phyloP scores from a whole-genome alignment of 352 stramenopile genomes.

The Phytophthora tubulina region DNA sequence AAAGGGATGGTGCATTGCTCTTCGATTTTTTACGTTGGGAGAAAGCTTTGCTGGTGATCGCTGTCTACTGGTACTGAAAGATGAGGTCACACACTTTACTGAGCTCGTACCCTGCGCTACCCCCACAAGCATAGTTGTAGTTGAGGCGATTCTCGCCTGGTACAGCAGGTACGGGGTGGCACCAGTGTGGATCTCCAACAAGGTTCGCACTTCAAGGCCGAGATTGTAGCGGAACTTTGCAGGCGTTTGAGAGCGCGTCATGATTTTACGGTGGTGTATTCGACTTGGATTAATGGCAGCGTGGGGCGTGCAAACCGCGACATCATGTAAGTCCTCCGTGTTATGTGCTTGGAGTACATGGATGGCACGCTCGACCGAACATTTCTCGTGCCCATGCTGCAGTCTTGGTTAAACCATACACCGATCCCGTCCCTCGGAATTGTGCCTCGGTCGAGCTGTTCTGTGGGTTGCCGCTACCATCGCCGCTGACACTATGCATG shows the following conservation, averaged over 20 bases:
- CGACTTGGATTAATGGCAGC: background rate
- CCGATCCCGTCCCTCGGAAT: background rate
- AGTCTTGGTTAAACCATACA: background rate
- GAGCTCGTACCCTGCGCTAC: background rate
- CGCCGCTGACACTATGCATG: background rate
- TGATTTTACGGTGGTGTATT: background rate
- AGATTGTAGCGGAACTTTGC: background rate
- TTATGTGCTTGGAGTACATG: background rate
- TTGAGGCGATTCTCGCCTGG: background rate
- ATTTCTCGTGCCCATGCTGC: background rate
- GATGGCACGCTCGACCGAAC: background rate
- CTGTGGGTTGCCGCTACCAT: background rate
- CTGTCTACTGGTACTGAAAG: background rate
- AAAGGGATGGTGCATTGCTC: background rate
- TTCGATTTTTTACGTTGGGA: background rate
- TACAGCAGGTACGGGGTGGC: background rate
- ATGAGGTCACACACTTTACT: constrained; percentile 1
- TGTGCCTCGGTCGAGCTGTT: background rate
- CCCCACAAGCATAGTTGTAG: background rate
- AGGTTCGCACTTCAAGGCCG: background rate
- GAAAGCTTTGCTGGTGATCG: background rate
- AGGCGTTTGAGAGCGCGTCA: background rate
- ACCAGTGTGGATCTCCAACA: background rate
- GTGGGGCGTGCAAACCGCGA: background rate
- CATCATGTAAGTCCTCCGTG: background rate